phyloP scores from a whole-genome alignment of 495 filamentous ascomycete genomes.

The Tuber indicum region DNA sequence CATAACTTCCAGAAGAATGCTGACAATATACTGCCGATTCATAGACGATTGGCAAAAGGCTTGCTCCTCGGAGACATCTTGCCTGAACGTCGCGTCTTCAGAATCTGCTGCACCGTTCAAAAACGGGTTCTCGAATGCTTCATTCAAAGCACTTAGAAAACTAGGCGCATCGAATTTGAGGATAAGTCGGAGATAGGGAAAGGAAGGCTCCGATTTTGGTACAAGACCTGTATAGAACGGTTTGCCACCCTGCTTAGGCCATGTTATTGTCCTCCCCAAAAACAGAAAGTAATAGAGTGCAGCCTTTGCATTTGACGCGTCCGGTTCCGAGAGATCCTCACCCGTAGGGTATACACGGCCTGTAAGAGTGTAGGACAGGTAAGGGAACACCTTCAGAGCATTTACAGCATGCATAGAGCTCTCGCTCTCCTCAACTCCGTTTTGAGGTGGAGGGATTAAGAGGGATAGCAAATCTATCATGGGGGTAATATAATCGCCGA shows the following conservation, averaged over 20 bases:
- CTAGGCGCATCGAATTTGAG: conserved; percentile 82
- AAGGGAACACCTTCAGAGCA: conserved; percentile 88
- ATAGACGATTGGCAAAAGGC: conserved; percentile 66
- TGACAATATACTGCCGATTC: conserved; percentile 84
- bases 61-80: conserved; percentile 55
- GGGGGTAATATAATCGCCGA: conserved; percentile 84
- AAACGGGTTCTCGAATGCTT: conserved; percentile 93
- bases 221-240: conserved; percentile 51
- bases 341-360: conserved; percentile 86
- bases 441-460: conserved; percentile 55
- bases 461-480: conserved; percentile 75
- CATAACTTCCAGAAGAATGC: conserved; percentile 85
- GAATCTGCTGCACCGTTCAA: conserved; percentile 63
- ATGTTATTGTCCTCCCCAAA: conserved; percentile 63
- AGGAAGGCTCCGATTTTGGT: conserved; percentile 56
- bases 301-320: conserved; percentile 69
- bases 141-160: conserved; percentile 91
- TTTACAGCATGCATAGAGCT: conserved; percentile 54
- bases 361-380: conserved; percentile 86
- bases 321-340: conserved; percentile 58
- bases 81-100: conserved; percentile 47
- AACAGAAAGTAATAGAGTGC: conserved; percentile 90
- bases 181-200: conserved; percentile 74
- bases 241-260: conserved; percentile 55
- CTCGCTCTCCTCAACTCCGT: conserved; percentile 47